Conservation (phyloP, 2,329 filamentous ascomycete genomes). For the Sporothrix pallida region DNA sequence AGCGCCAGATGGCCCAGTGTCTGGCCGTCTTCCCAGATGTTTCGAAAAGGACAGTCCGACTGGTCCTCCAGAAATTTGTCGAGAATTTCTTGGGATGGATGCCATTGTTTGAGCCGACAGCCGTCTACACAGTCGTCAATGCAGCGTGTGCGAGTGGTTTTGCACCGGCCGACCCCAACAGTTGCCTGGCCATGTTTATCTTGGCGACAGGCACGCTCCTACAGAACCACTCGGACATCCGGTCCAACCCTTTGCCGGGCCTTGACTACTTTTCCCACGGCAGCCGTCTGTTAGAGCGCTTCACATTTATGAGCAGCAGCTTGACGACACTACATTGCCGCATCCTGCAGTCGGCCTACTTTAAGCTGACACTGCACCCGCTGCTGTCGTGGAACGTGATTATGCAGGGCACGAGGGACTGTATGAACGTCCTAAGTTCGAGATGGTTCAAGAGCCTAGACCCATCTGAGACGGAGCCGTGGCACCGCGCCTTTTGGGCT, state of each 20-base stretch:
- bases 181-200: slow-evolving; percentile 35
- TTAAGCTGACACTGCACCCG: slow-evolving; percentile 34
- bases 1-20: slow-evolving; percentile 26
- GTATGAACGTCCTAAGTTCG: slow-evolving; percentile 34
- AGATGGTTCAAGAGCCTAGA: slow-evolving; percentile 30
- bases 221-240: slow-evolving; percentile 32
- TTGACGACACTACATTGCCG: slow-evolving; percentile 35
- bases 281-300: slow-evolving; percentile 31
- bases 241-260: slow-evolving; percentile 30
- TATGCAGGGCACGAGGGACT: slow-evolving; percentile 32
- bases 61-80: slow-evolving; percentile 8
- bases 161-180: slow-evolving; percentile 30
- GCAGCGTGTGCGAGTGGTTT: slow-evolving; percentile 23
- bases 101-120: background rate
- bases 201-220: slow-evolving; percentile 34
- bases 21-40: slow-evolving; percentile 32
- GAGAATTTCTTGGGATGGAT: slow-evolving; percentile 3
- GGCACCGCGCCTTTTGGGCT: slow-evolving; percentile 36
- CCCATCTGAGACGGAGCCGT: slow-evolving; percentile 28
- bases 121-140: slow-evolving; percentile 31
- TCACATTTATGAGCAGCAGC: slow-evolving; percentile 32
- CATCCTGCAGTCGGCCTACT: slow-evolving; percentile 36
- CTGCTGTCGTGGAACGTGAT: slow-evolving; percentile 36
- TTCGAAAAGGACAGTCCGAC: slow-evolving; percentile 14
- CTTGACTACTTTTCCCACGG: slow-evolving; percentile 35